Conservation (phyloP, 2,329 filamentous ascomycete genomes). For the Venturia pyrina region DNA sequence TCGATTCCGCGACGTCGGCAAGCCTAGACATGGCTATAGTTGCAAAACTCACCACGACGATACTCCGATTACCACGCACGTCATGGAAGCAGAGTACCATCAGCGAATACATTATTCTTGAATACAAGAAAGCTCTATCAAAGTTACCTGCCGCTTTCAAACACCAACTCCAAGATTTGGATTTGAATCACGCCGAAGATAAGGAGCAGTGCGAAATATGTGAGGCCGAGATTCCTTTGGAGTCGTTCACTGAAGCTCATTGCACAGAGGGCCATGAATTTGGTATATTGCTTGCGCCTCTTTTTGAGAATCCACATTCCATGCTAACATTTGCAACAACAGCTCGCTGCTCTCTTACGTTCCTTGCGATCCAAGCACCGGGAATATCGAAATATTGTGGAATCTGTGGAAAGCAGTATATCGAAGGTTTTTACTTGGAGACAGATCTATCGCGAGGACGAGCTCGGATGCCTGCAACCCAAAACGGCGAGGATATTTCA, state of each 20-base stretch:
- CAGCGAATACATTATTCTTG: conserved; percentile 7
- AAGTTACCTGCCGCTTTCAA: not conserved
- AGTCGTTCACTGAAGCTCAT: conserved; percentile 34
- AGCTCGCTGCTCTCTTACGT: conserved; percentile 46
- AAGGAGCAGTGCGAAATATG: conserved; percentile 46
- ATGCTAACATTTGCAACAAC: conserved; percentile 14
- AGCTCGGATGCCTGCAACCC: not conserved
- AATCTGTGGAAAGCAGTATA: conserved; percentile 39
- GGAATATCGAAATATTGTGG: conserved; percentile 44
- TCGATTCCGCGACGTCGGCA: not conserved
- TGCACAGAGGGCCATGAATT: conserved; percentile 45
- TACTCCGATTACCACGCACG: not conserved
- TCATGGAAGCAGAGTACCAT: not conserved
- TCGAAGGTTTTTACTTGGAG: conserved; percentile 18
- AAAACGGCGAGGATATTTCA: not conserved
- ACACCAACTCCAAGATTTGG: conserved; percentile 7
- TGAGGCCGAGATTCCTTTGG: conserved; percentile 35
- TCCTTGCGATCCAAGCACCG: conserved; percentile 45
- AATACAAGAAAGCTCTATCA: not conserved
- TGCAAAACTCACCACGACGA: not conserved
- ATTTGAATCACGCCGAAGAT: conserved; percentile 8
- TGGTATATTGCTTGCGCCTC: conserved; percentile 23
- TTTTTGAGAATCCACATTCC: not conserved
- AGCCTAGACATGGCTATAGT: not conserved
- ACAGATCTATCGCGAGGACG: not conserved